Evolutionary conservation across 1,284 basidiomycete species (phyloP).

Genomic region (Leccinum solheimii): DNA sequence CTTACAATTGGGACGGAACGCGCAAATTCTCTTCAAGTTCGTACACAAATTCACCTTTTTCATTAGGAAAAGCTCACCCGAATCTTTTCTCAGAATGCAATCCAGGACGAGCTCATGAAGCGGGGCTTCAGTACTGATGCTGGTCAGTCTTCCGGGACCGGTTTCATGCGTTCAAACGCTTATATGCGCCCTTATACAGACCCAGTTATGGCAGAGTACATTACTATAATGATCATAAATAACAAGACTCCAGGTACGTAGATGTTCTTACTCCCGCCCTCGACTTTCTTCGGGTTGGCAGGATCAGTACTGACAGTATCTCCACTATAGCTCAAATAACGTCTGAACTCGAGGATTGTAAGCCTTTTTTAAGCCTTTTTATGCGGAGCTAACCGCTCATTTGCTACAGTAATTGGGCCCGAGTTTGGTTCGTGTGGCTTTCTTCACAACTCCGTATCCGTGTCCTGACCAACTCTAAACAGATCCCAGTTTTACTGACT

Average conservation of each 20-base stretch:
- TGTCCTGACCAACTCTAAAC: conserved; percentile 11
- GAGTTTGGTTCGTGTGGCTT: conserved; percentile 60
- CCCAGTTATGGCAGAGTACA: conserved; percentile 89
- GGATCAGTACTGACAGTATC: conserved; percentile 14
- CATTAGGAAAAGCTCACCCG: conserved; percentile 12
- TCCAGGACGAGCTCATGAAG: conserved; percentile 78
- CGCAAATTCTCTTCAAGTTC: conserved; percentile 68
- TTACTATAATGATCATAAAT: conserved; percentile 90
- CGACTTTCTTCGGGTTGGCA: neutral
- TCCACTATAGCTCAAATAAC: conserved; percentile 70
- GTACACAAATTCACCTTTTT: conserved; percentile 15
- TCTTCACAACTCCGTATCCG: conserved; percentile 7
- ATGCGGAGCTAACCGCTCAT: conserved; percentile 19
- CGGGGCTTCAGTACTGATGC: conserved; percentile 76
- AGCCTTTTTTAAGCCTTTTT: conserved; percentile 34
- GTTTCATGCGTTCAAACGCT: conserved; percentile 1
- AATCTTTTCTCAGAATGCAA: conserved; percentile 57
- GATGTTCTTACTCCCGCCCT: neutral
- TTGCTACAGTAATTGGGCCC: conserved; percentile 66
- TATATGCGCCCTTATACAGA: conserved; percentile 44
- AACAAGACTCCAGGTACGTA: conserved; percentile 77
- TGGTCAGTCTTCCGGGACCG: conserved; percentile 47
- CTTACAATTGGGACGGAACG: conserved; percentile 78
- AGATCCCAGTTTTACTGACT: conserved; percentile 80
- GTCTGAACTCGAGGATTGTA: conserved; percentile 77